Conservation (phyloP, 768 basidiomycete species). For the Rhizopogon rudus region DNA sequence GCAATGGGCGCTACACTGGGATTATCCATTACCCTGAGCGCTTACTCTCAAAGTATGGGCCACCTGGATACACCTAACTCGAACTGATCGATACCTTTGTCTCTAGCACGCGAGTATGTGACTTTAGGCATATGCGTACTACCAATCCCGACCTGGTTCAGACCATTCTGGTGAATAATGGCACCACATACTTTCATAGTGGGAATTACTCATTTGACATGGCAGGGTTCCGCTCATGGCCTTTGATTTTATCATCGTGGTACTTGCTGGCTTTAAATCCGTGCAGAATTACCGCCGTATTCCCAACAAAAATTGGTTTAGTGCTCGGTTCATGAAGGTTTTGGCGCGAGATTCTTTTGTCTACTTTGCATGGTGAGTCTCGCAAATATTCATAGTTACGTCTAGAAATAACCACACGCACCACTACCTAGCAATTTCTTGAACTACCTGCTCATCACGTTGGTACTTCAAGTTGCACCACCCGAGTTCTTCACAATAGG, state of each 20-base stretch:
- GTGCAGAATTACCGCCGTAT: background rate
- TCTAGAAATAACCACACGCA: background rate
- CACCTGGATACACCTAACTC: background rate
- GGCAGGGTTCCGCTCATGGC: background rate
- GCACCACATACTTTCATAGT: background rate
- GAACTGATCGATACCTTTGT: background rate
- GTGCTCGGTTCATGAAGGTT: background rate
- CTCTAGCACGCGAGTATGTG: background rate
- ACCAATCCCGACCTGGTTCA: background rate
- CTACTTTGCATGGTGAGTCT: constrained; percentile 1
- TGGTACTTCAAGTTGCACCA: background rate
- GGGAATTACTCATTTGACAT: background rate
- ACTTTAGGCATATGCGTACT: background rate
- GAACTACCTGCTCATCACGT: background rate
- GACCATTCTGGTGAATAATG: background rate
- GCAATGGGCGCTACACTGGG: background rate
- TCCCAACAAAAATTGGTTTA: constrained; percentile 2
- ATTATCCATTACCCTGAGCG: background rate
- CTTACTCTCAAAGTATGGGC: background rate
- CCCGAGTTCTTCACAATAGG: background rate
- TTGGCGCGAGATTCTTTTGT: constrained; percentile 3
- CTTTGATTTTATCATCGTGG: background rate
- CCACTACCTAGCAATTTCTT: background rate
- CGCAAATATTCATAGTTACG: background rate
- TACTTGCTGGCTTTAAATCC: constrained; percentile 1